A percentile compares a stretch with the other conserved stretches of the same genome.
These are phyloP conservation scores for Lophiotrema nucula DNA, from an alignment of 495 filamentous ascomycete genomes.

Conservation along the genomic window DNA sequence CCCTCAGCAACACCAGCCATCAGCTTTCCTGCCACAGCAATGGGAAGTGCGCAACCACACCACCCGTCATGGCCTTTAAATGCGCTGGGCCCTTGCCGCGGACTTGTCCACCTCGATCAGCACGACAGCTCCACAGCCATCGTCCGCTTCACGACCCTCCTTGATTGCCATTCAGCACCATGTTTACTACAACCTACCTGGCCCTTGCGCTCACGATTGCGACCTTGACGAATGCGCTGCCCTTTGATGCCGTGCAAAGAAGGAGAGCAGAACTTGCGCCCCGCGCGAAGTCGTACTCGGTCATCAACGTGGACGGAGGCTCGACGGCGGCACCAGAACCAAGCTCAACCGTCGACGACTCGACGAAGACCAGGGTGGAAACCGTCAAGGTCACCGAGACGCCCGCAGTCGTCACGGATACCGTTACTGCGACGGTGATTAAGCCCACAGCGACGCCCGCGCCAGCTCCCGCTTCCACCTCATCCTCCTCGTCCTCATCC, in stretches of 20 bases:
- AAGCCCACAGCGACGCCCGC: background rate
- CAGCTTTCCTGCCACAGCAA: too few relatives aligned
- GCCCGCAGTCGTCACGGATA: slow-evolving; percentile 3
- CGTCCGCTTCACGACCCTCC: too few relatives aligned
- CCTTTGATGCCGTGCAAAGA: slow-evolving; percentile 4
- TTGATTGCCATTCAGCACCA: too few relatives aligned
- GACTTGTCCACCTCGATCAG: too few relatives aligned
- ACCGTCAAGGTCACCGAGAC: slow-evolving; percentile 7
- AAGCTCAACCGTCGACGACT: slow-evolving; percentile 1
- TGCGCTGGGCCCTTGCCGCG: too few relatives aligned
- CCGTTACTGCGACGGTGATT: slow-evolving; percentile 4
- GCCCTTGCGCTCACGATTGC: slow-evolving; percentile 5
- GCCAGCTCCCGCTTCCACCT: background rate
- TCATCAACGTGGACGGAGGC: slow-evolving; percentile 35
- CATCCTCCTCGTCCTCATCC: background rate
- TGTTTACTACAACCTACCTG: slow-evolving; percentile 1
- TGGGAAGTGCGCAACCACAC: too few relatives aligned
- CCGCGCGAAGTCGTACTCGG: slow-evolving; percentile 24
- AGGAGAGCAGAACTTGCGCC: slow-evolving; percentile 3
- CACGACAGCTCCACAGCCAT: too few relatives aligned
- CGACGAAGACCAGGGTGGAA: slow-evolving; percentile 6
- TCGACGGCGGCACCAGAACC: slow-evolving; percentile 13
- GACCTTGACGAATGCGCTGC: slow-evolving; percentile 2
- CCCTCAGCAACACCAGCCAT: too few relatives aligned
- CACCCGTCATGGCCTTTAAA: too few relatives aligned